These are phyloP conservation scores for Ogataea trehalophila DNA, from an alignment of 805 yeast genomes.

Conservation along the genomic window DNA sequence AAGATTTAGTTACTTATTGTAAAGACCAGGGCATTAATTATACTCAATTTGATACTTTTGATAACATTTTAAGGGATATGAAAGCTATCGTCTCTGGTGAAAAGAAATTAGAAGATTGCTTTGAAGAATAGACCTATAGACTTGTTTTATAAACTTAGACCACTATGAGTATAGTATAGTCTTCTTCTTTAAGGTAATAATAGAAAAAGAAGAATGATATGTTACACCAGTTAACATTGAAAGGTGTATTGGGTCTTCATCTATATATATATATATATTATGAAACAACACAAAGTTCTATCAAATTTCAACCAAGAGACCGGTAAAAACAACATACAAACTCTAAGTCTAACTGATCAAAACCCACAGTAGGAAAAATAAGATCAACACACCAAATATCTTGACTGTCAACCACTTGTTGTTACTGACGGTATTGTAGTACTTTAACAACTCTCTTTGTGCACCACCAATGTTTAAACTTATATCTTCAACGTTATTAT, in stretches of 20 bases:
- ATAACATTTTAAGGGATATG: constrained; percentile 65
- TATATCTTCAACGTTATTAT: constrained; percentile 90
- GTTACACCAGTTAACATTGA: too few species aligned
- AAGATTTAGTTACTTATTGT: constrained; percentile 85
- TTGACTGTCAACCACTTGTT: constrained; percentile 90
- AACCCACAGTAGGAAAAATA: constrained; percentile 76
- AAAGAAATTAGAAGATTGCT: constrained; percentile 30
- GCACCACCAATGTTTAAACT: constrained; percentile 88
- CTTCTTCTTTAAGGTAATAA: too few species aligned
- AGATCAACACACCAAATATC: constrained; percentile 80
- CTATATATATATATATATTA: too few species aligned
- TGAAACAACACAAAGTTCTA: too few species aligned
- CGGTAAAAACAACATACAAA: not conserved
- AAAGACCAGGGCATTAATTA: constrained; percentile 75
- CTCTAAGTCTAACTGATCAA: constrained; percentile 47
- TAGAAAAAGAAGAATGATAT: too few species aligned
- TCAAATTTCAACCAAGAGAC: too few species aligned
- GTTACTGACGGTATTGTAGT: constrained; percentile 79
- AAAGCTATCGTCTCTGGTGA: constrained; percentile 46
- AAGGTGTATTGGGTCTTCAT: too few species aligned
- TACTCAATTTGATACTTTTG: constrained; percentile 72
- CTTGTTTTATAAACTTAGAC: too few species aligned
- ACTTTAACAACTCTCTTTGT: constrained; percentile 86
- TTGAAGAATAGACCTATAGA: constrained; percentile 24
- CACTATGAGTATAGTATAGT: too few species aligned